Percentiles rank a stretch among this genome's conserved stretches.
Evolutionary conservation across 805 yeast species (phyloP).

Genomic region (Monosporozyma unispora): DNA sequence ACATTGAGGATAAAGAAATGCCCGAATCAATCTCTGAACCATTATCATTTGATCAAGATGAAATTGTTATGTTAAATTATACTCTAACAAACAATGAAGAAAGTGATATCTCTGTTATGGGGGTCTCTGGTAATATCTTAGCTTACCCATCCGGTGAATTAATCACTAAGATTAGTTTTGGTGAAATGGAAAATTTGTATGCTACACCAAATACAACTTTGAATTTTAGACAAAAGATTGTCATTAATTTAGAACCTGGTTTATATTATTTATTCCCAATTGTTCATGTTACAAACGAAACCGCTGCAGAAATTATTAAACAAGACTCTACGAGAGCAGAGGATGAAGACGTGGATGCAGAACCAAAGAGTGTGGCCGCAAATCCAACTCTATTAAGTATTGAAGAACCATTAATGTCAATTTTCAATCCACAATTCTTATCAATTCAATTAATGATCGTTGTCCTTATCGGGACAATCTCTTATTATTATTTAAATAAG

Average conservation of each 20-base stretch:
- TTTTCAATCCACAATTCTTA: conserved; percentile 65
- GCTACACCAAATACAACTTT: conserved; percentile 42
- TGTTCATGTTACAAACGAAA: conserved; percentile 41
- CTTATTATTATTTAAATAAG: conserved; percentile 28
- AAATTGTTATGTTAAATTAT: conserved; percentile 43
- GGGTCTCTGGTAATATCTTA: conserved; percentile 59
- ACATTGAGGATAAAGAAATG: conserved; percentile 37
- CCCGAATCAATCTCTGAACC: neutral
- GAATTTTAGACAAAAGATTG: conserved; percentile 49
- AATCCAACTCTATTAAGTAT: conserved; percentile 50
- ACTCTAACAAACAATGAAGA: conserved; percentile 47
- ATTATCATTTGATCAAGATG: conserved; percentile 36
- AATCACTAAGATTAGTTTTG: conserved; percentile 54
- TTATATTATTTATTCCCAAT: conserved; percentile 53
- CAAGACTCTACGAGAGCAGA: neutral
- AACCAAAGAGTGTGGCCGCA: conserved; percentile 47
- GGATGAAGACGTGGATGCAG: conserved; percentile 19
- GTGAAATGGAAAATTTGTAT: conserved; percentile 51
- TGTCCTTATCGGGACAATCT: conserved; percentile 40
- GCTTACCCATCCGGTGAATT: conserved; percentile 45
- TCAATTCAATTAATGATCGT: conserved; percentile 49
- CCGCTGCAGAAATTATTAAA: neutral
- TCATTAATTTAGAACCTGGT: conserved; percentile 48
- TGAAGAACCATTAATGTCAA: conserved; percentile 55
- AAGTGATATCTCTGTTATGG: conserved; percentile 44